Conservation (phyloP, 768 basidiomycete species). For the Cyathus striatus region DNA sequence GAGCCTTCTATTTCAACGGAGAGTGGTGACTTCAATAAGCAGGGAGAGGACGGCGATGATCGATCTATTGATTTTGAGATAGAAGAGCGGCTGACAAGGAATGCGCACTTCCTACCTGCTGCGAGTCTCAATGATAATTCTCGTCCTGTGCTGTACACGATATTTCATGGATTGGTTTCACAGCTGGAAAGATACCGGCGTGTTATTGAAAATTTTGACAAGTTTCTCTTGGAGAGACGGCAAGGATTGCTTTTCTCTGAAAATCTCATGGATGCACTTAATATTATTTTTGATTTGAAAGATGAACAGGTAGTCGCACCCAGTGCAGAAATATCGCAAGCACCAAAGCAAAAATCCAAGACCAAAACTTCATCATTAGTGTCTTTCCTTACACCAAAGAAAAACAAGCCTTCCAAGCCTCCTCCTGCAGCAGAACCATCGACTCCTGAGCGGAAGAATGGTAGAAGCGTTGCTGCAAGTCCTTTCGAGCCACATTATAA, state of each 20-base stretch:
- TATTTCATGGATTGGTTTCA: constrained; percentile 74
- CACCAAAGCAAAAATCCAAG: constrained; percentile 45
- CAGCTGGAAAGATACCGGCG: constrained; percentile 81
- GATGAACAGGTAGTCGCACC: constrained; percentile 32
- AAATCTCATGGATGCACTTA: constrained; percentile 86
- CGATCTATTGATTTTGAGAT: constrained; percentile 74
- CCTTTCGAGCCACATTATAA: constrained; percentile 87
- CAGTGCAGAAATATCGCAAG: constrained; percentile 23
- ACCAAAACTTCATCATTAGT: constrained; percentile 60
- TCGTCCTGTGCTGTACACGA: constrained; percentile 74
- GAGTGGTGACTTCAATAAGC: neutral
- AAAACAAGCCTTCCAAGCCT: constrained; percentile 40
- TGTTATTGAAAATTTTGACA: constrained; percentile 75
- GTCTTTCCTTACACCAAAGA: constrained; percentile 78
- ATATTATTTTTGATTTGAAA: constrained; percentile 60
- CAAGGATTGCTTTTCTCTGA: constrained; percentile 89
- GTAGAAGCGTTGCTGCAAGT: constrained; percentile 50
- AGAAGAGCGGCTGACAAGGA: constrained; percentile 58
- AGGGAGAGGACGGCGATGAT: constrained; percentile 64
- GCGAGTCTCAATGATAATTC: constrained; percentile 65
- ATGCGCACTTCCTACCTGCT: constrained; percentile 56
- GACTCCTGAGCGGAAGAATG: constrained; percentile 35
- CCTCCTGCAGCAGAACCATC: constrained; percentile 32
- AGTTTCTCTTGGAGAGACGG: constrained; percentile 77
- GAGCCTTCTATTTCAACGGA: constrained; percentile 1